These are phyloP conservation scores for Russula olivacea DNA, from an alignment of 768 basidiomycete species.

Conservation along the genomic window DNA sequence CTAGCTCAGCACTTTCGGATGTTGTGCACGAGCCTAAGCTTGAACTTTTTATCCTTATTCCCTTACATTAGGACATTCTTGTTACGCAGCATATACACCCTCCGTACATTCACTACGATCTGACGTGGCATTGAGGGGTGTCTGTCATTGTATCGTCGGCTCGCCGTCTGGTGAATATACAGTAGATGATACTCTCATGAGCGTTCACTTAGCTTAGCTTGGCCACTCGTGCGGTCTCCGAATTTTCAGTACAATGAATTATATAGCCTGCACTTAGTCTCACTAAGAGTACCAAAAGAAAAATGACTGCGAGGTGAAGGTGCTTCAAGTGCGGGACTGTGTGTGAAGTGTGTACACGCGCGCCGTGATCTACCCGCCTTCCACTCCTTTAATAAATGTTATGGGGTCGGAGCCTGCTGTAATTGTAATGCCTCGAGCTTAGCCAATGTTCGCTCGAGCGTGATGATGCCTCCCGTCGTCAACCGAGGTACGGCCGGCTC, in stretches of 20 bases:
- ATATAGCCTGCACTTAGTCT: not conserved
- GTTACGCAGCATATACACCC: conserved; percentile 5
- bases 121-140: conserved; percentile 1
- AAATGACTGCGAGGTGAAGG: conserved; percentile 6
- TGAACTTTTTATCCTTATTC: conserved; percentile 17
- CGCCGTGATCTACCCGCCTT: not conserved
- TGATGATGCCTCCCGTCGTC: conserved; percentile 73
- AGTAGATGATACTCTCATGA: not conserved
- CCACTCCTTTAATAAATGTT: not conserved
- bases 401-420: conserved; percentile 14
- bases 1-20: conserved; percentile 1
- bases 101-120: not conserved
- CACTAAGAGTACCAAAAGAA: not conserved
- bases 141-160: conserved; percentile 7
- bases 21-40: conserved; percentile 6
- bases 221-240: not conserved
- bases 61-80: not conserved
- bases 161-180: conserved; percentile 4
- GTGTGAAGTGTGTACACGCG: not conserved
- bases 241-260: not conserved
- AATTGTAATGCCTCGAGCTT: conserved; percentile 53
- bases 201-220: not conserved
- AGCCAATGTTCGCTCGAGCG: conserved; percentile 64
- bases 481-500: conserved; percentile 66
- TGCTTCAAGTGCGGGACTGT: not conserved